Evolutionary conservation across 2,329 filamentous ascomycete species (phyloP), one percentile per base, ranked within the genome.

Genomic region (Diaporthe batatas): DNA sequence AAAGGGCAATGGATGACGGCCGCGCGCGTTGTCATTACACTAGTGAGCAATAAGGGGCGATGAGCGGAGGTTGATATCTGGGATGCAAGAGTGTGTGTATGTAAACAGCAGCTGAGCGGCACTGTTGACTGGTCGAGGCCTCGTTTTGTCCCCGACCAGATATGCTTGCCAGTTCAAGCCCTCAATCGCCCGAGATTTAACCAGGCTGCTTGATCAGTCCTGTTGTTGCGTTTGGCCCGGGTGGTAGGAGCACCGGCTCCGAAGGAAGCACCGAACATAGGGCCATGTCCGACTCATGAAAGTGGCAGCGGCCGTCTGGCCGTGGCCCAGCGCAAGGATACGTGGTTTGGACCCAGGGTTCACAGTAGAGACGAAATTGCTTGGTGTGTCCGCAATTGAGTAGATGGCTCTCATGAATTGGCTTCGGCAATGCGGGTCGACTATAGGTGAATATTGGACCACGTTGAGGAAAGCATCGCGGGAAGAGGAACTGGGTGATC

Each of bases 391-490:
- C 39, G n/a, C 62, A 67, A 64, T 11, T 32, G 39, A 64, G n/a
- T 16, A 12, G 47, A 14, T 10, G 21, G 32, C 39, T 29, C 32
- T 67, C 62, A 39, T 25, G 21, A 39, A 67, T 67, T 67, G 62
- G 32, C 62, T 67, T 67, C 47, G 62, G 47, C 62, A 53, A 39
- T 67, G 62, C 62, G 62, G 62, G 44, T 49, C 36, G 47, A 36
- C 49, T 23, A 39, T 25, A 32, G 44, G 44, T 47, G 47, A 67
- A 67, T 7, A 53, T 53, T 53, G 62, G 62, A 67, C 47, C 62
- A 67, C 47, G 44, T 53, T 67, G 62, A 53, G 62, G 53, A 53
- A 67, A 67, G 62, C 62, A 67, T 67, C 62, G 62, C 62, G 62
- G 62, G 62, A 67, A 67, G 47, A 47, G 14, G 47, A 25, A 39